Conservation (phyloP, 164 flowering plant genomes). For the Macadamia integrifolia region DNA sequence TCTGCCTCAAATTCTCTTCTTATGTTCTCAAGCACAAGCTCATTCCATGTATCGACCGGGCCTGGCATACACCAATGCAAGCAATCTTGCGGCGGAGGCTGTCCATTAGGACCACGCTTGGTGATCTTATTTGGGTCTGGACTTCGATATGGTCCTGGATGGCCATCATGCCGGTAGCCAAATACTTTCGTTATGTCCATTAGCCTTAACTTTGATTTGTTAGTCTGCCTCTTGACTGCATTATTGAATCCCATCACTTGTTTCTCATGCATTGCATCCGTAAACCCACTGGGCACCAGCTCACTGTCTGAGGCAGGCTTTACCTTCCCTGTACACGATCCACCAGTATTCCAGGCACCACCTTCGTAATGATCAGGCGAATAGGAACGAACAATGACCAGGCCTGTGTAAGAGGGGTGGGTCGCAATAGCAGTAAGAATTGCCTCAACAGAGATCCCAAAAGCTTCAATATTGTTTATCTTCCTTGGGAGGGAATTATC, state of each 20-base stretch:
- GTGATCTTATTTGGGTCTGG: constrained; percentile 85
- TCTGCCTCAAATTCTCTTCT: constrained; percentile 49
- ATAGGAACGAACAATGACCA: constrained; percentile 73
- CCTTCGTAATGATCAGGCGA: constrained; percentile 97
- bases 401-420: constrained; percentile 70
- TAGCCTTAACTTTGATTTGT: constrained; percentile 50
- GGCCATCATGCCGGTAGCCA: constrained; percentile 81
- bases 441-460: constrained; percentile 78
- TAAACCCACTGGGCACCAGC: constrained; percentile 62
- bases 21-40: constrained; percentile 70
- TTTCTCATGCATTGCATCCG: constrained; percentile 72
- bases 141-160: constrained; percentile 90
- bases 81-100: constrained; percentile 97
- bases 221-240: constrained; percentile 46
- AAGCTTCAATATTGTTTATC: constrained; percentile 69
- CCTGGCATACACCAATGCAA: constrained; percentile 99
- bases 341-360: constrained; percentile 97
- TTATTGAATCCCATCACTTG: constrained; percentile 66
- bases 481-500: constrained; percentile 49
- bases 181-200: constrained; percentile 85
- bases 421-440: constrained; percentile 55
- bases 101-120: constrained; percentile 74
- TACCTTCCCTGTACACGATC: constrained; percentile 89
- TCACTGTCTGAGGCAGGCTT: constrained; percentile 47
- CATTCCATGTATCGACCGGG: constrained; percentile 97